phyloP scores from a whole-genome alignment of 768 basidiomycete genomes.

The Chalciporus sphaerocephalus region DNA sequence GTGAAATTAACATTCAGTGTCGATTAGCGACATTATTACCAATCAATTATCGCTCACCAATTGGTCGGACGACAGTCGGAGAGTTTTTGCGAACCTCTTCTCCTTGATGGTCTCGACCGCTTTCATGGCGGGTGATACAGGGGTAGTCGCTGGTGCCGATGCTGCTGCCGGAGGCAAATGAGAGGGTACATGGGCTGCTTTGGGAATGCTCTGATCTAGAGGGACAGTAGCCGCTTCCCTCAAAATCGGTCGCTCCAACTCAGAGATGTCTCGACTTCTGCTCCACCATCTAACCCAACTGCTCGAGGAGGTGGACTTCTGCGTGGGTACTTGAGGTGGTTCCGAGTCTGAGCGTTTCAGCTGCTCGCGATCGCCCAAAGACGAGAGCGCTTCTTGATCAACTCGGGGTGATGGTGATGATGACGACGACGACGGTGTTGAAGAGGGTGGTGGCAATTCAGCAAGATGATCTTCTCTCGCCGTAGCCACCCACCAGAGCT shows the following conservation, averaged over 20 bases:
- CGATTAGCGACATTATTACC: not conserved
- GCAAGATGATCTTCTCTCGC: conserved; percentile 25
- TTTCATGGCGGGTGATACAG: conserved; percentile 30
- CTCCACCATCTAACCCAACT: conserved; percentile 90
- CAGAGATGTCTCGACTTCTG: conserved; percentile 43
- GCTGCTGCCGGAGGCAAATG: conserved; percentile 31
- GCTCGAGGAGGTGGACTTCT: conserved; percentile 50
- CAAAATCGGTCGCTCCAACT: conserved; percentile 20
- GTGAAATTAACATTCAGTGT: conserved; percentile 3
- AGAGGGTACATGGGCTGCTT: not conserved
- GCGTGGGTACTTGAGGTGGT: conserved; percentile 33
- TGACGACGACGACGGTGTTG: conserved; percentile 6
- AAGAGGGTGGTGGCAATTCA: conserved; percentile 6
- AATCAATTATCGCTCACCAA: conserved; percentile 50
- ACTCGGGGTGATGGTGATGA: conserved; percentile 14
- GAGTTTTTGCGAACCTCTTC: conserved; percentile 83
- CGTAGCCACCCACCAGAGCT: conserved; percentile 56
- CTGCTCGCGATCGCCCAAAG: conserved; percentile 21
- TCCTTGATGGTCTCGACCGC: conserved; percentile 20
- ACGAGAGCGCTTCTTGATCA: conserved; percentile 26
- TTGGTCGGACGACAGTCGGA: conserved; percentile 92
- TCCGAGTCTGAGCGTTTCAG: conserved; percentile 37
- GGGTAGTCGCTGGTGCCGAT: conserved; percentile 45
- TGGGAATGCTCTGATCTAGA: conserved; percentile 16
- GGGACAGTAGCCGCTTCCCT: conserved; percentile 25